phyloP scores from a whole-genome alignment of 805 yeast species.

The Kodamaea leandrae region DNA sequence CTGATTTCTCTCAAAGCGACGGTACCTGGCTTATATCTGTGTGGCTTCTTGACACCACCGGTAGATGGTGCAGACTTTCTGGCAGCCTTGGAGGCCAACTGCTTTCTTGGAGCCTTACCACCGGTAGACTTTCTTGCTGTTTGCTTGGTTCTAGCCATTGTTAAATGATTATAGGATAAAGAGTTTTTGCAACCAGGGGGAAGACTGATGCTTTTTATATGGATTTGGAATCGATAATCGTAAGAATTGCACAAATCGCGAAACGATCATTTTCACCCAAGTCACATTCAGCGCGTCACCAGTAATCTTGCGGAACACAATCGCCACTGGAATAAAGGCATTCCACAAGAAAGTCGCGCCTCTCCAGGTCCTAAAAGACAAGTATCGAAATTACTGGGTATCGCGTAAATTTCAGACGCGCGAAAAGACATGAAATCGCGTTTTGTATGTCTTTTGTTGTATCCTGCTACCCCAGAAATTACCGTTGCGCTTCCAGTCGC shows the following conservation, averaged over 20 bases:
- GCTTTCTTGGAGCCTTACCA: constrained; percentile 96
- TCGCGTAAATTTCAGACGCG: constrained; percentile 1
- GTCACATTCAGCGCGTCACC: neutral
- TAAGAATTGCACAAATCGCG: no score
- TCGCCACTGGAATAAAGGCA: neutral
- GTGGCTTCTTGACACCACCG: constrained; percentile 93
- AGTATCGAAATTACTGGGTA: neutral
- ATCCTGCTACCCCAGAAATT: neutral
- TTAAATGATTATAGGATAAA: neutral
- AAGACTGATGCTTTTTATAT: neutral
- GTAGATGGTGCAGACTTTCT: constrained; percentile 91
- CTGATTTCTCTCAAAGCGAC: constrained; percentile 96
- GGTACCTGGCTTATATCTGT: constrained; percentile 97
- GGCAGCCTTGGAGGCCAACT: constrained; percentile 88
- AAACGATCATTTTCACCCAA: neutral
- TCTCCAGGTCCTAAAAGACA: neutral
- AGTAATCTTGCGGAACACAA: neutral
- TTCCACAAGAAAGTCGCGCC: neutral
- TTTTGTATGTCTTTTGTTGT: neutral
- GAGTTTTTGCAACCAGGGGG: neutral
- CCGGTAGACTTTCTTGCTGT: constrained; percentile 94
- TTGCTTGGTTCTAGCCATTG: constrained; percentile 91
- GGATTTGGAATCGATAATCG: no score
- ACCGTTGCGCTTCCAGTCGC: neutral
- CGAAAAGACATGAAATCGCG: neutral